Conservation (phyloP, 257 asterid genomes). For the Nicotiana benthamiana region DNA sequence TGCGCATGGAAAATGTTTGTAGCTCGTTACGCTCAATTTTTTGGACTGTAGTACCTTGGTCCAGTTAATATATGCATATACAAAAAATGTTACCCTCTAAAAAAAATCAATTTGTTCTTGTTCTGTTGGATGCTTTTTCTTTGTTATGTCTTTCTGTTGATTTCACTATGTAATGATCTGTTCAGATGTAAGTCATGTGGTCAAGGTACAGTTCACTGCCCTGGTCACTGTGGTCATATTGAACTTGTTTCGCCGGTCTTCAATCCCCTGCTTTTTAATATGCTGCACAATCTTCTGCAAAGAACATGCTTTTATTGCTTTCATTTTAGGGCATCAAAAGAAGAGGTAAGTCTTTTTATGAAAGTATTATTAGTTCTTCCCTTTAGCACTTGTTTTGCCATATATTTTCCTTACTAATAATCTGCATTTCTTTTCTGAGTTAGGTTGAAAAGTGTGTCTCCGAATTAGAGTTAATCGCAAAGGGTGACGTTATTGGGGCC, state of each 20-base stretch:
- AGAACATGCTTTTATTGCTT: slow-evolving; percentile 57
- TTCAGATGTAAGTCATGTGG: slow-evolving; percentile 88
- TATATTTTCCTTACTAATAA: not conserved
- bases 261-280: slow-evolving; percentile 64
- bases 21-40: too few species aligned
- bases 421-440: slow-evolving; percentile 4
- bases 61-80: too few species aligned
- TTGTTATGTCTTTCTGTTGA: not conserved
- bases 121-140: not conserved
- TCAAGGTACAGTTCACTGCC: slow-evolving; percentile 39
- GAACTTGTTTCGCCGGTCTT: slow-evolving; percentile 69
- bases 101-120: not conserved
- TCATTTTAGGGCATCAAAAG: slow-evolving; percentile 40
- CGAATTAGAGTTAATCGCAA: slow-evolving; percentile 46
- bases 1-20: too few species aligned
- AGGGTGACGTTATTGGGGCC: slow-evolving; percentile 70
- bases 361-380: not conserved
- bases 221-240: slow-evolving; percentile 90
- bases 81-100: too few species aligned
- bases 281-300: slow-evolving; percentile 46
- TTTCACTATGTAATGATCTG: not conserved
- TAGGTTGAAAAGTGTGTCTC: slow-evolving; percentile 55
- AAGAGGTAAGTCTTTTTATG: slow-evolving; percentile 43
- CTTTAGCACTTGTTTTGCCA: not conserved
- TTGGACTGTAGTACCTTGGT: too few species aligned